Conservation (phyloP, 2,329 filamentous ascomycete genomes). For the Lachnellula arida region DNA sequence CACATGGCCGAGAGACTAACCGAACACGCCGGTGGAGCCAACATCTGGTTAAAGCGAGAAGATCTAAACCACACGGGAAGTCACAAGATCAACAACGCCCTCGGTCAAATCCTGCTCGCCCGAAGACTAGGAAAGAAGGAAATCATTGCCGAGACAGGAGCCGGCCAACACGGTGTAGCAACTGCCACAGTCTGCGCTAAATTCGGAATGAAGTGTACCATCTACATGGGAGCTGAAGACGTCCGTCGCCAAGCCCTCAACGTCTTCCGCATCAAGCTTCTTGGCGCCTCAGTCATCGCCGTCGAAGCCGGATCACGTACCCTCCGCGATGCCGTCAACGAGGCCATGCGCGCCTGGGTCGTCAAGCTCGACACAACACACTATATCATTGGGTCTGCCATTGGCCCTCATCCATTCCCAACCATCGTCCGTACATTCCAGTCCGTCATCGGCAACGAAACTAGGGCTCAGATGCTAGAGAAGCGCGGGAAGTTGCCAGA, state of each 20-base stretch:
- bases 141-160: conserved; percentile 97
- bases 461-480: conserved; percentile 83
- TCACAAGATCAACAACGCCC: conserved; percentile 99
- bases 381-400: conserved; percentile 97
- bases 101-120: conserved; percentile 88
- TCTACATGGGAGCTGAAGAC: conserved; percentile 98
- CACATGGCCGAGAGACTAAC: conserved; percentile 87
- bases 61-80: conserved; percentile 97
- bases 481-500: conserved; percentile 87
- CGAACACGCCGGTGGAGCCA: conserved; percentile 83
- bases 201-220: conserved; percentile 95
- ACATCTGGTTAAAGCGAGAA: conserved; percentile 97
- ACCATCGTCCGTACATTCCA: conserved; percentile 98
- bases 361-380: conserved; percentile 89
- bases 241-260: conserved; percentile 94
- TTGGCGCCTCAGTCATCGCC: conserved; percentile 87
- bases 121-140: conserved; percentile 85
- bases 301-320: conserved; percentile 87
- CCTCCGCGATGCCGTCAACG: conserved; percentile 86
- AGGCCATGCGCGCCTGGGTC: conserved; percentile 92
- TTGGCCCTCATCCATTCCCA: conserved; percentile 95
- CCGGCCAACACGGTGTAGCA: conserved; percentile 95
- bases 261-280: conserved; percentile 96
- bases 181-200: conserved; percentile 97
- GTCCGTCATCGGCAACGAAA: conserved; percentile 92